These are phyloP conservation scores for Gaeumannomyces sp. DNA, from an alignment of 2,329 filamentous ascomycete genomes.

Conservation along the genomic window DNA sequence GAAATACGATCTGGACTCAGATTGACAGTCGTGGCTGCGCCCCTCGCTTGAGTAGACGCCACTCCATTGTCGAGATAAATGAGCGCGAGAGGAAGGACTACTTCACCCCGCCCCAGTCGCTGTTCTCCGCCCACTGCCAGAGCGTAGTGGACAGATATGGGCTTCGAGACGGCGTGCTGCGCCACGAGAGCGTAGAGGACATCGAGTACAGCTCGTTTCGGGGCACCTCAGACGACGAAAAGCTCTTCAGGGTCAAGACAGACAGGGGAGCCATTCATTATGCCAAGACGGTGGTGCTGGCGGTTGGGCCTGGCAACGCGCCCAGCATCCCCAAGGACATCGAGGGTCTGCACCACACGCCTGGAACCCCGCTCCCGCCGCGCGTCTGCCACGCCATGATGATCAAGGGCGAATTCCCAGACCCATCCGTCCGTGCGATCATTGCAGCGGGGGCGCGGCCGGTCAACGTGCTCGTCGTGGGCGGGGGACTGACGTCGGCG, in stretches of 20 bases:
- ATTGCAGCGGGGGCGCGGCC: slow-evolving; percentile 36
- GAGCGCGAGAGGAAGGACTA: slow-evolving; percentile 64
- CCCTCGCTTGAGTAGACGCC: slow-evolving; percentile 26
- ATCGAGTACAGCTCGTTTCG: slow-evolving; percentile 51
- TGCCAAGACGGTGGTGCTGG: slow-evolving; percentile 59
- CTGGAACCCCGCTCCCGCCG: slow-evolving; percentile 8
- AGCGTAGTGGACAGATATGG: slow-evolving; percentile 52
- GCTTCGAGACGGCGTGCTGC: slow-evolving; percentile 46
- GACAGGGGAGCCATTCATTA: slow-evolving; percentile 43
- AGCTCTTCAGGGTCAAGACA: slow-evolving; percentile 60
- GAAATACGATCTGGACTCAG: neutral
- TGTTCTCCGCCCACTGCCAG: slow-evolving; percentile 58
- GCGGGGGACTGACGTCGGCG: slow-evolving; percentile 70
- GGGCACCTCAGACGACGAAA: slow-evolving; percentile 39
- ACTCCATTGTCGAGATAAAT: slow-evolving; percentile 49
- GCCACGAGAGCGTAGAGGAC: slow-evolving; percentile 53
- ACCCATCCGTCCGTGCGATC: slow-evolving; percentile 42
- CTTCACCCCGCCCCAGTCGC: slow-evolving; percentile 54
- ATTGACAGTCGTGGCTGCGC: neutral
- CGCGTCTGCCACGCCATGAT: slow-evolving; percentile 52
- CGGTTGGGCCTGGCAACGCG: slow-evolving; percentile 61
- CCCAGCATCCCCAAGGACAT: slow-evolving; percentile 38
- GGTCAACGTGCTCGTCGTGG: slow-evolving; percentile 66
- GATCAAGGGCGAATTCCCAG: slow-evolving; percentile 49
- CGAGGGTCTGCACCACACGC: slow-evolving; percentile 12